These are phyloP conservation scores for Hypholoma fasciculare DNA, from an alignment of 768 basidiomycete genomes.

Conservation along the genomic window DNA sequence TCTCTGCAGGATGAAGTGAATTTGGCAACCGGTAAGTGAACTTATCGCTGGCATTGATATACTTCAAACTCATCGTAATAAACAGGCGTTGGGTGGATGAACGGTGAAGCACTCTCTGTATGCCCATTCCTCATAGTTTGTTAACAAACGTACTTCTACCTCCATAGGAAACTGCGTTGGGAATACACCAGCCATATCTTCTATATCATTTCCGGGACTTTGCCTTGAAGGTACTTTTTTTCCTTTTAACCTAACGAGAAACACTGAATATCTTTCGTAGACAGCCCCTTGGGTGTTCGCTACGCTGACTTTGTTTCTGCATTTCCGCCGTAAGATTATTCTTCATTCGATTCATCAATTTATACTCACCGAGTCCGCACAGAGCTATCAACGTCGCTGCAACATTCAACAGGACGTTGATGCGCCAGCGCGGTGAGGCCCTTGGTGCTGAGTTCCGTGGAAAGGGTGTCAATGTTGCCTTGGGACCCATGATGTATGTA, in stretches of 20 bases:
- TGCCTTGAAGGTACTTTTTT: constrained; percentile 44
- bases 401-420: constrained; percentile 55
- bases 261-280: constrained; percentile 13
- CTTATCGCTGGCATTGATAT: neutral
- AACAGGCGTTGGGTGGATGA: constrained; percentile 41
- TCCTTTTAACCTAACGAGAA: neutral
- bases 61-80: constrained; percentile 1
- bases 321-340: constrained; percentile 44
- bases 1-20: constrained; percentile 58
- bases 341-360: neutral
- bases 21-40: constrained; percentile 47
- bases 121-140: neutral
- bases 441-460: constrained; percentile 62
- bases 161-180: constrained; percentile 45
- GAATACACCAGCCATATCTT: constrained; percentile 46
- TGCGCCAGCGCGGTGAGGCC: constrained; percentile 53
- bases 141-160: neutral
- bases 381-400: constrained; percentile 54
- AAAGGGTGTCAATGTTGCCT: constrained; percentile 57
- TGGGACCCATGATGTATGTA: constrained; percentile 51
- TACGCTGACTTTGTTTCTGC: constrained; percentile 46
- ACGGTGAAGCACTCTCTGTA: constrained; percentile 24
- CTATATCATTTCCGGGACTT: constrained; percentile 49
- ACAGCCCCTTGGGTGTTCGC: constrained; percentile 52
- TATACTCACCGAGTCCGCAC: neutral